Conservation (phyloP, 306 rosid genomes). For the Cucumis sativus region DNA sequence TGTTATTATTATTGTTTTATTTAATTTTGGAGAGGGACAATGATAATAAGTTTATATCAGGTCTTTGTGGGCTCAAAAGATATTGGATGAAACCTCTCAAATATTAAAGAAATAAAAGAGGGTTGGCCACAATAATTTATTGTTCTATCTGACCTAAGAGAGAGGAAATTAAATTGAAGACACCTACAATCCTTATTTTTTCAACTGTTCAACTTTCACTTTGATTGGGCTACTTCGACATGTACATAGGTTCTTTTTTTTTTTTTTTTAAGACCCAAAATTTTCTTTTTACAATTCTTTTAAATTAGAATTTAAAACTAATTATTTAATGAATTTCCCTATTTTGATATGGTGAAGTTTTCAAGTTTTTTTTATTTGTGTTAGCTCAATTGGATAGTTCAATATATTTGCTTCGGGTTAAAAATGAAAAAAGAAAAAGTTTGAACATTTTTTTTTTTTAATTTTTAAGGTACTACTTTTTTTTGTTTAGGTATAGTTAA, state of each 20-base stretch:
- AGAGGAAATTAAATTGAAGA: not conserved
- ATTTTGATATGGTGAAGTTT: no score
- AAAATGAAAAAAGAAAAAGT: no score
- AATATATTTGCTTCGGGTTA: no score
- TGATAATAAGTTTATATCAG: not conserved
- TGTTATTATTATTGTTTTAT: not conserved
- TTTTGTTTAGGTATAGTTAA: not conserved
- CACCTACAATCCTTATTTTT: not conserved
- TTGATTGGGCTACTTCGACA: slow-evolving; percentile 2
- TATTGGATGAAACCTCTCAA: not conserved
- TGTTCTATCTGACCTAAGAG: slow-evolving; percentile 3
- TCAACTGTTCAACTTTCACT: not conserved
- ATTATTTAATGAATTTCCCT: no score
- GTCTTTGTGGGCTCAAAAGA: slow-evolving; percentile 5
- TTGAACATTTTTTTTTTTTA: no score
- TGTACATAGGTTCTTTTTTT: not conserved
- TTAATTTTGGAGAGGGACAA: not conserved
- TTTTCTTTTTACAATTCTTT: not conserved
- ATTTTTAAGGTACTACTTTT: not conserved
- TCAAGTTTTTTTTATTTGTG: no score
- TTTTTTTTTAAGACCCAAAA: not conserved
- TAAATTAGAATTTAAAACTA: not conserved
- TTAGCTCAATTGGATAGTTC: no score
- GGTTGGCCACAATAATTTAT: slow-evolving; percentile 6
- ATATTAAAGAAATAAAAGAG: slow-evolving; percentile 1